phyloP scores from a whole-genome alignment of 352 stramenopile genomes.

The Phytophthora brassicae region DNA sequence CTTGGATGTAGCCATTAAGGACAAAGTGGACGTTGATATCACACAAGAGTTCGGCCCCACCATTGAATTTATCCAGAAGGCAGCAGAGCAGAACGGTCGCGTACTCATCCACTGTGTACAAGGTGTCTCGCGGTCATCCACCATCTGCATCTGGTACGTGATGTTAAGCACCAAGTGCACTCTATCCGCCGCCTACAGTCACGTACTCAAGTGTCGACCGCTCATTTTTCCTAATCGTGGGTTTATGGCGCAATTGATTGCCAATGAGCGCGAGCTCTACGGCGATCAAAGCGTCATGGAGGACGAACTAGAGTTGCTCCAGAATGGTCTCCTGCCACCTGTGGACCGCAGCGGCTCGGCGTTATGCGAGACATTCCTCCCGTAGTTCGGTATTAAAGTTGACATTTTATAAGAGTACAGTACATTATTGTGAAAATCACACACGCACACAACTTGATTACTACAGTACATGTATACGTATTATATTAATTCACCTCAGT shows the following conservation, averaged over 20 bases:
- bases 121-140: conserved; percentile 75
- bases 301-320: conserved; percentile 69
- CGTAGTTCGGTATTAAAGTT: conserved; percentile 22
- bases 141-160: conserved; percentile 80
- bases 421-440: conserved; percentile 18
- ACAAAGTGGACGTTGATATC: conserved; percentile 66
- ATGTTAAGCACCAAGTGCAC: conserved; percentile 75
- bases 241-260: conserved; percentile 81
- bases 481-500: conserved; percentile 54
- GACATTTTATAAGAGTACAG: conserved; percentile 26
- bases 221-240: conserved; percentile 81
- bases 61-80: conserved; percentile 59
- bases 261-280: conserved; percentile 66
- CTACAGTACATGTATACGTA: no score
- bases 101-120: conserved; percentile 87
- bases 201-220: conserved; percentile 74
- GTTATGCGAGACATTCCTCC: conserved; percentile 47
- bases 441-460: neutral
- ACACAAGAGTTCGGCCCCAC: conserved; percentile 47
- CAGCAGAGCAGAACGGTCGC: conserved; percentile 29
- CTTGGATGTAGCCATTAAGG: conserved; percentile 62
- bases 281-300: conserved; percentile 61
- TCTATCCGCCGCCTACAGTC: conserved; percentile 73
- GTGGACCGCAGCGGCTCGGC: conserved; percentile 63
- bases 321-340: conserved; percentile 60